A percentile compares a stretch with the other conserved stretches of the same genome.
Conservation (phyloP, 257 asterid genomes). For the Scutellaria galericulata region DNA sequence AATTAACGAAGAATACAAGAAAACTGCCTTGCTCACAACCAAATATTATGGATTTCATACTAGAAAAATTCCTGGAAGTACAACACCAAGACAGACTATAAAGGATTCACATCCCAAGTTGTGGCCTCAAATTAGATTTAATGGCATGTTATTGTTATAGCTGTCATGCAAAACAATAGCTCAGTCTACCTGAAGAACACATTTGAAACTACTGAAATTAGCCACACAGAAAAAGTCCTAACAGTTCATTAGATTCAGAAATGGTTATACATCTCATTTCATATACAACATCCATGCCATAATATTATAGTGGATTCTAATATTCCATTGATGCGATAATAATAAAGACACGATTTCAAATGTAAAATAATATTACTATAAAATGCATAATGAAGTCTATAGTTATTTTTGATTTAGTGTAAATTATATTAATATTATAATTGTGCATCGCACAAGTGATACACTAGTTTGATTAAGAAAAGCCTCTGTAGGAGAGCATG, state of each 20-base stretch:
- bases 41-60: conserved; percentile 1
- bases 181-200: conserved; percentile 20
- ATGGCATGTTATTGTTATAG: conserved; percentile 5
- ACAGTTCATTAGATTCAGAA: conserved; percentile 26
- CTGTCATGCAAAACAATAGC: not conserved
- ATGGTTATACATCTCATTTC: not conserved
- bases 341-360: too few relatives aligned
- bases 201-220: conserved; percentile 19
- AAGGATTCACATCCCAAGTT: conserved; percentile 12
- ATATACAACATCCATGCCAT: conserved; percentile 11
- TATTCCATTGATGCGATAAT: conserved; percentile 7
- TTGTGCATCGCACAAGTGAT: too few relatives aligned
- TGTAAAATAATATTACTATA: too few relatives aligned
- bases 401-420: too few relatives aligned
- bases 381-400: too few relatives aligned
- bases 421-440: too few relatives aligned
- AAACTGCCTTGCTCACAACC: conserved; percentile 5
- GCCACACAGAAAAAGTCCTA: conserved; percentile 10
- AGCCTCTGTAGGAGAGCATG: conserved; percentile 1
- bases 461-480: not conserved
- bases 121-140: not conserved
- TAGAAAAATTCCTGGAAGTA: conserved; percentile 25
- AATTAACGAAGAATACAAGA: not conserved
- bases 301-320: not conserved
- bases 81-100: not conserved